Conservation (phyloP, 305 asterid genomes). For the Ajuga reptans region DNA sequence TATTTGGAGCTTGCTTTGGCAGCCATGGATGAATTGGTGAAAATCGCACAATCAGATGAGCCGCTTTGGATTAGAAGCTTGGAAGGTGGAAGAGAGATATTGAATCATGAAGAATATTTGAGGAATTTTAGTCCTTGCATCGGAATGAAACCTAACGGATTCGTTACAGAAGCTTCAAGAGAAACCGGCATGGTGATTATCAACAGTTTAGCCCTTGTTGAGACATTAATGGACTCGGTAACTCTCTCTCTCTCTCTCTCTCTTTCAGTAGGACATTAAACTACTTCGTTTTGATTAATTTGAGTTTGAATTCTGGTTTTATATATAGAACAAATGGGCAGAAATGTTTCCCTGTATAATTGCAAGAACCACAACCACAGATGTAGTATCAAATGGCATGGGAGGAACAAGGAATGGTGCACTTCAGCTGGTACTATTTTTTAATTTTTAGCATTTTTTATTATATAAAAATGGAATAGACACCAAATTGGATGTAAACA, state of each 20-base stretch:
- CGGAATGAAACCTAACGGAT: constrained; percentile 69
- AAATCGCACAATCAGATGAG: constrained; percentile 55
- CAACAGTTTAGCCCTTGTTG: constrained; percentile 83
- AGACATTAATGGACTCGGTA: constrained; percentile 89
- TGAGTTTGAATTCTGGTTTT: background rate
- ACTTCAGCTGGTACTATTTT: constrained; percentile 63
- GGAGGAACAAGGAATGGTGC: constrained; percentile 92
- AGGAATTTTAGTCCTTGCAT: constrained; percentile 56
- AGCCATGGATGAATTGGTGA: constrained; percentile 80
- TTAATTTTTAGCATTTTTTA: no score
- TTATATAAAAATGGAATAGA: no score
- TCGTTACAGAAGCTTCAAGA: constrained; percentile 73
- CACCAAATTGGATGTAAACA: no score
- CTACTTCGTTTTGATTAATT: background rate
- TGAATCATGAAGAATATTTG: constrained; percentile 60
- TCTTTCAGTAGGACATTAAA: no score
- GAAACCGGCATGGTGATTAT: constrained; percentile 71
- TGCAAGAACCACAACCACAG: constrained; percentile 66
- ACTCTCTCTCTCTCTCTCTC: background rate
- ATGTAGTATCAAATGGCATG: constrained; percentile 74
- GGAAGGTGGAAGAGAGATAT: constrained; percentile 49
- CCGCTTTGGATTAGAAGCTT: constrained; percentile 66
- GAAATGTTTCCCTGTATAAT: constrained; percentile 82
- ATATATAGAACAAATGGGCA: constrained; percentile 67
- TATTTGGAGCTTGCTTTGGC: constrained; percentile 76